These are phyloP conservation scores for Pholiota microspora DNA, from an alignment of 768 basidiomycete species.

Conservation along the genomic window DNA sequence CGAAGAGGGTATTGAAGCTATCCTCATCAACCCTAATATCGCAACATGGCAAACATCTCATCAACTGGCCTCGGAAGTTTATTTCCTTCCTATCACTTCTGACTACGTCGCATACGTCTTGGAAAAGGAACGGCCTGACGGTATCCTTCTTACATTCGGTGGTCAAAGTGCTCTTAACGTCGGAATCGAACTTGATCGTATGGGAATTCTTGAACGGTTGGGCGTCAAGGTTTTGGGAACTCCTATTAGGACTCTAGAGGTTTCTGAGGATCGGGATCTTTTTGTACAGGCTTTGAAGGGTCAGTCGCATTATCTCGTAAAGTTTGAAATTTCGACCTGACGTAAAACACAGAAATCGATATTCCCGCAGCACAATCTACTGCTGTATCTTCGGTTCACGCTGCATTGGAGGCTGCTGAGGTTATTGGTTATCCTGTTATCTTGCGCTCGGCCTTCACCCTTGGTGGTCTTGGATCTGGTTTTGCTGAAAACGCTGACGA, in stretches of 20 bases:
- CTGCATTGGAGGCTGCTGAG: conserved; percentile 87
- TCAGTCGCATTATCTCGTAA: conserved; percentile 31
- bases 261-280: conserved; percentile 95
- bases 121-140: conserved; percentile 98
- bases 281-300: conserved; percentile 97
- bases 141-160: conserved; percentile 95
- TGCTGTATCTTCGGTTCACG: conserved; percentile 94
- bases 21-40: conserved; percentile 98
- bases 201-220: conserved; percentile 92
- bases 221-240: conserved; percentile 95
- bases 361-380: conserved; percentile 95
- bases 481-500: conserved; percentile 96
- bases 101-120: conserved; percentile 99
- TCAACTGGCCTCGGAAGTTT: conserved; percentile 93
- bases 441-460: conserved; percentile 92
- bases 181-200: conserved; percentile 92
- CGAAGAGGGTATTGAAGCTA: conserved; percentile 91
- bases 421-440: conserved; percentile 97
- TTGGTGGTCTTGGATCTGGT: conserved; percentile 97
- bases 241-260: conserved; percentile 89
- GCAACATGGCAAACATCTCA: conserved; percentile 99
- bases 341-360: conserved; percentile 70
- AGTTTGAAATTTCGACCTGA: not conserved
- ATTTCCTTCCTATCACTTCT: conserved; percentile 93
- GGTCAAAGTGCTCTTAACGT: conserved; percentile 98